Base-by-base conservation (phyloP, 1,284 basidiomycete genomes). In the Phenoliferia sp. region DNA sequence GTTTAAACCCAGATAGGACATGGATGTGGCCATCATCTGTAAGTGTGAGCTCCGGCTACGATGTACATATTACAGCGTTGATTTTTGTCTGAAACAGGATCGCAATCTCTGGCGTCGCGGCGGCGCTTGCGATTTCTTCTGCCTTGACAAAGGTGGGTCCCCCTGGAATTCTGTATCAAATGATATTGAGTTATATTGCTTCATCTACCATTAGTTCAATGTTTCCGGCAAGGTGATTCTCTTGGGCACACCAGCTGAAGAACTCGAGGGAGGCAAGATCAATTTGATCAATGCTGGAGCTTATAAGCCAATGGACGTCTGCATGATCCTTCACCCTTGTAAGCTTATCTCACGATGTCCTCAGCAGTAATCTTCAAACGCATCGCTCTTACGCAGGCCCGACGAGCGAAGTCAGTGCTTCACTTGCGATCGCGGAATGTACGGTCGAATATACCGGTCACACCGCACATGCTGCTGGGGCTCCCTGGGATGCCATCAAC, bases 241-340 rank as follows among this genome's bases (percentile, higher is more conserved):
- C 34, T 82, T 94, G 5, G 92, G 92, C 31, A 94, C 92, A 5
- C 92, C 92, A 82, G 92, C 88, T 19, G 92, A 94, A 79, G 92
- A 94, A 79, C 82, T 81, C 19, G 89, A 88, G 2, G 88, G 85
- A 26, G 91, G 92, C 31, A 94, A 94, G 80, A 83, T 87, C 62
- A 82, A 84, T 54, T 80, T 94, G 35, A 80, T 92, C 22, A 83
- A 90, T 65, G 81, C 83, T 17, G 90, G 89, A 50, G 90, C 83
- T 26, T 92, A 91, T 79, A 79, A 85, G 52, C 85, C 82, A 50
- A 90, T 90, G 88, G 87, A 90, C 78, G 85, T 84, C 16, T 90
- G 88, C 76, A 75, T 90, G 67, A 92, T 91, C 89, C 86, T 67
- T 1, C 66, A 67, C 36, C 66, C 66, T 1, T 57, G 29, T 35